Evolutionary conservation across 768 basidiomycete species (phyloP), one percentile per base, ranked within the genome.

Genomic region (Phylloporus sp.): DNA sequence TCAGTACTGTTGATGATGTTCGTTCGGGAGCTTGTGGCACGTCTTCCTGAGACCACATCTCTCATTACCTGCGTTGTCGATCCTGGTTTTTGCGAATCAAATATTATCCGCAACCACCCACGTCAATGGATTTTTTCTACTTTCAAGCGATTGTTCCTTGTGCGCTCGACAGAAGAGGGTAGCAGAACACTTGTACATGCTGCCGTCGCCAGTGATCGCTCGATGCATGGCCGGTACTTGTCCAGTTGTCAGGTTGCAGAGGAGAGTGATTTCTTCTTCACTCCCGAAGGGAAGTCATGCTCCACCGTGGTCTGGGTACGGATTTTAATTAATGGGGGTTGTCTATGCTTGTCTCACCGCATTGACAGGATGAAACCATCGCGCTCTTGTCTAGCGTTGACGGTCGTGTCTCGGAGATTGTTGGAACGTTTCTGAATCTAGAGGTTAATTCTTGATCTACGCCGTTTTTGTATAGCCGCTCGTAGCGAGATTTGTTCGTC

Each of bases 11-110:
- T 60, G 10, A 17, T 69, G n/a, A 52, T 69, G 22, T 68, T 73
- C 36, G 38, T 60, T 22, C 65, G 63, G n/a, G 65, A 66, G 38
- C 57, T 73, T 13, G 54, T 54, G 1, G 54, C 49, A 2, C 63
- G 63, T 36, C 63, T 70, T 17, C 52, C 58, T 5, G 26, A 45
- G 7, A 9, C 52, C 5, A 48, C 51, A 3, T 34, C 63, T 5
- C 26, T 72, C 10, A 44, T 68, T 8, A 49, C 57, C 21, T 61
- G 56, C 31, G 33, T 54, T 27, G 56, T 63, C 26, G 51, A 65
- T 42, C 70, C 71, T 0, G 71, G 72, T 3, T 64, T 58, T 44
- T 72, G 65, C 21, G 18, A 49, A n/a, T 67, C 70, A 7, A 40
- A 46, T 5, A 53, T 72, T 11, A 42, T 24, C 27, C 62, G 67